Conservation (phyloP, 352 stramenopile species). For the Globisporangium camurandrum region DNA sequence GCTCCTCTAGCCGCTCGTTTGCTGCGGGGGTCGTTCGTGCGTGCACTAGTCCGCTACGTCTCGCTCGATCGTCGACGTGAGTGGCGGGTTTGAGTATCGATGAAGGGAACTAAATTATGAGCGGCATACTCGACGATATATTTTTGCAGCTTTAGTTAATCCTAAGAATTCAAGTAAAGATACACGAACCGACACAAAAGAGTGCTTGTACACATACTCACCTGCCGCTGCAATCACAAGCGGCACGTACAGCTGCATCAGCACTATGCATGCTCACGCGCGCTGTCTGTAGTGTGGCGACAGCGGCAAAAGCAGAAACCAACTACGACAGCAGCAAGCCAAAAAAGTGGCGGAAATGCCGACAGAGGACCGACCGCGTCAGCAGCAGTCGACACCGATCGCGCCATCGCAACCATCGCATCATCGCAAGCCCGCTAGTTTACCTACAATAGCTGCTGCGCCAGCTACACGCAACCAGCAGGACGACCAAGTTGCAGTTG, state of each 20-base stretch:
- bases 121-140: too few species aligned
- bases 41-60: background rate
- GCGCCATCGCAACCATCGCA: background rate
- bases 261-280: background rate
- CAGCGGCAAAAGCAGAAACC: background rate
- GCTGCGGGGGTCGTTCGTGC: background rate
- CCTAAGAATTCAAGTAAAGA: background rate
- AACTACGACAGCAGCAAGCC: background rate
- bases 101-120: too few species aligned
- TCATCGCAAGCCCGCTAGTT: background rate
- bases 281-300: background rate
- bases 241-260: background rate
- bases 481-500: conserved; percentile 8
- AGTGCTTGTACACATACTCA: background rate
- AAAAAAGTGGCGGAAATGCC: conserved; percentile 1
- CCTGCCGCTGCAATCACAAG: background rate
- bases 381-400: conserved; percentile 1
- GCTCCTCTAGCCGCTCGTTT: too few species aligned
- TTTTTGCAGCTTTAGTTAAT: background rate
- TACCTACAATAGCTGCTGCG: background rate
- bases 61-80: background rate
- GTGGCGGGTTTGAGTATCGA: background rate
- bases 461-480: conserved; percentile 7
- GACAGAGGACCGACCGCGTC: background rate
- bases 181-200: background rate